Evolutionary conservation across 2,329 filamentous ascomycete genomes (phyloP), one percentile per base, ranked within the genome.

Genomic region (Paecilomyces formosus): DNA sequence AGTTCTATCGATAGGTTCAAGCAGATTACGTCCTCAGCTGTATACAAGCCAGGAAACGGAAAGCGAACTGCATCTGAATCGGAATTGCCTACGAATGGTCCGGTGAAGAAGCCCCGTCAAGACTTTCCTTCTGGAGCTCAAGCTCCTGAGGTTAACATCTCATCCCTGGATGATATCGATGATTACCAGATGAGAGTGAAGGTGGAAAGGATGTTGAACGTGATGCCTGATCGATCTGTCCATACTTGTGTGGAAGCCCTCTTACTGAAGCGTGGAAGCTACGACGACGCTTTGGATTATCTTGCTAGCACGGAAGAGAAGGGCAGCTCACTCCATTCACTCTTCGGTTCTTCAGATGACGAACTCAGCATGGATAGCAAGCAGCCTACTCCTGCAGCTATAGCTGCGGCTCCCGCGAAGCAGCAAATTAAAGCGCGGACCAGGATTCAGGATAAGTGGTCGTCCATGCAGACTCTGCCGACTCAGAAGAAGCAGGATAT

Each of bases 381-480:
- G 45, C 59, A 61, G 7, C 58, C 65, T 45, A n/a, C 39, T 45
- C 7, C 39, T 45, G 39, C 39, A 9, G n/a, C 39, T 45, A 9
- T 31, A 5, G 54, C 65, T 7, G 58, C 64, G 13, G 60, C 61
- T 30, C 70, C 60, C 66, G 81, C 63, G 69, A 83, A 82, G 64
- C 81, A 83, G 62, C 76, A 79, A 55, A 76, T 86, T 31, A 82
- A 83, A 62, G 77, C 76, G 11, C 81, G 81, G 5, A 77, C 76
- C 13, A 80, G 79, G 59, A 84, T 89, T 58, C 79, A 82, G 60
- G 79, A 86, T 60, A 85, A 83, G 66, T 87, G 81, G 76, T 75
- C 78, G 13, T 76, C 78, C 6, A 79, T 77, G 51, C 80, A 81
- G 62, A 72, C 69, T 50, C 61, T 67, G 3, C 58, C 65, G 6